Percentiles rank a stretch among this genome's conserved stretches.
Evolutionary conservation across 2,329 filamentous ascomycete genomes (phyloP).

Genomic region (Colletotrichum chrysophilum): DNA sequence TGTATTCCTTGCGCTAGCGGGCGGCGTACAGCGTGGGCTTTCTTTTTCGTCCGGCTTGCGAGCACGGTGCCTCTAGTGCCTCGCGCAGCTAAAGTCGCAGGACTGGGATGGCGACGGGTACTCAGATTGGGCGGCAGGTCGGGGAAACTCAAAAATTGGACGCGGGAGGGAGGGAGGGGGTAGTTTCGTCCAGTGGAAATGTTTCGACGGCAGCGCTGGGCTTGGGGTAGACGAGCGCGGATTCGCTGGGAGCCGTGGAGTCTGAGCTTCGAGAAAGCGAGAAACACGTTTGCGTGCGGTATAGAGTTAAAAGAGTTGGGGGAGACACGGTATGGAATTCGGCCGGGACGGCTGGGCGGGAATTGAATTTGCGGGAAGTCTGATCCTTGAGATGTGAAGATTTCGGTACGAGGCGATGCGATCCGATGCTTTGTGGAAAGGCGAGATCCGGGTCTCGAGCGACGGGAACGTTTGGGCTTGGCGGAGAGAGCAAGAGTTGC

Average conservation of each 20-base stretch:
- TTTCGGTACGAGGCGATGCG: neutral
- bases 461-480: neutral
- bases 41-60: constrained; percentile 12
- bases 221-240: constrained; percentile 1
- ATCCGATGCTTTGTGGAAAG: constrained; percentile 10
- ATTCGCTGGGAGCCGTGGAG: constrained; percentile 12
- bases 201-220: constrained; percentile 12
- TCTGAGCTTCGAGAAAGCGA: constrained; percentile 2
- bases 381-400: neutral
- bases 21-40: constrained; percentile 3
- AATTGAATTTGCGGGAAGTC: neutral
- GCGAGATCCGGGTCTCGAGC: neutral
- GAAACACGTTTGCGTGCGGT: neutral
- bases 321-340: neutral
- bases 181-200: constrained; percentile 17
- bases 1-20: constrained; percentile 20
- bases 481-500: neutral
- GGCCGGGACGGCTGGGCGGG: neutral
- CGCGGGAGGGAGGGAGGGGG: neutral
- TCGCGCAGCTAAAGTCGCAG: constrained; percentile 21
- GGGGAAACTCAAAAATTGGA: constrained; percentile 10
- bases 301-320: neutral
- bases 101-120: constrained; percentile 17
- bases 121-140: constrained; percentile 10
- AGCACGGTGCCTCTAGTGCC: constrained; percentile 17